Percentiles rank a stretch among this genome's conserved stretches.
Evolutionary conservation across 1,284 basidiomycete genomes (phyloP).

Genomic region (Cutaneotrichosporon spelunceum): DNA sequence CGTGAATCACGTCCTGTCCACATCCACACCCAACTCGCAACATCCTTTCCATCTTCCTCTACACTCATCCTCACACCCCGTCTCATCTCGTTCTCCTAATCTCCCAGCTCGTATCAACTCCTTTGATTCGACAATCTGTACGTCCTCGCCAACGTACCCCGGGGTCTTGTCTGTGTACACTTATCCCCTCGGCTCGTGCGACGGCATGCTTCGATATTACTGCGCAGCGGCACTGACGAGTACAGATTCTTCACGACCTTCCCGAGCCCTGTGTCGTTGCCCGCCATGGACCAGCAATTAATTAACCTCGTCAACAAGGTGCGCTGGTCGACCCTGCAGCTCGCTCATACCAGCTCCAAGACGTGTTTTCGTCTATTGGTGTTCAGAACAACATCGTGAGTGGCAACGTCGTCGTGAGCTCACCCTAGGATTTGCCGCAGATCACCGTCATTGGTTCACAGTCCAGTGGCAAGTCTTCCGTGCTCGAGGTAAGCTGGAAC

Average conservation of each 20-base stretch:
- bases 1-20: neutral
- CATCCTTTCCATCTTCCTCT: neutral
- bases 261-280: conserved; percentile 8
- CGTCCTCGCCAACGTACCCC: neutral
- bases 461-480: conserved; percentile 57
- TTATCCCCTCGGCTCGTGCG: conserved; percentile 1
- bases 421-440: conserved; percentile 56
- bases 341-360: conserved; percentile 52
- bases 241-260: conserved; percentile 10
- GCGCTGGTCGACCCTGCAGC: neutral
- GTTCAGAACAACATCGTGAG: conserved; percentile 52
- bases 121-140: neutral
- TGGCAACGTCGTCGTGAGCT: conserved; percentile 12
- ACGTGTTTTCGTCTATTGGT: conserved; percentile 56
- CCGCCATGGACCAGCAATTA: conserved; percentile 52
- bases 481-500: conserved; percentile 52
- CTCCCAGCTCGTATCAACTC: neutral
- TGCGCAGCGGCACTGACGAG: neutral
- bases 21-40: neutral
- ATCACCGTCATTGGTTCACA: conserved; percentile 59
- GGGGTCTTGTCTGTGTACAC: neutral
- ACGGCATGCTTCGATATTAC: neutral
- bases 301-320: conserved; percentile 54
- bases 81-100: neutral
- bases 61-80: neutral